A percentile compares a stretch with the other conserved stretches of the same genome.
These are phyloP conservation scores for Cucumis melo DNA, from an alignment of 306 rosid genomes.

Conservation along the genomic window DNA sequence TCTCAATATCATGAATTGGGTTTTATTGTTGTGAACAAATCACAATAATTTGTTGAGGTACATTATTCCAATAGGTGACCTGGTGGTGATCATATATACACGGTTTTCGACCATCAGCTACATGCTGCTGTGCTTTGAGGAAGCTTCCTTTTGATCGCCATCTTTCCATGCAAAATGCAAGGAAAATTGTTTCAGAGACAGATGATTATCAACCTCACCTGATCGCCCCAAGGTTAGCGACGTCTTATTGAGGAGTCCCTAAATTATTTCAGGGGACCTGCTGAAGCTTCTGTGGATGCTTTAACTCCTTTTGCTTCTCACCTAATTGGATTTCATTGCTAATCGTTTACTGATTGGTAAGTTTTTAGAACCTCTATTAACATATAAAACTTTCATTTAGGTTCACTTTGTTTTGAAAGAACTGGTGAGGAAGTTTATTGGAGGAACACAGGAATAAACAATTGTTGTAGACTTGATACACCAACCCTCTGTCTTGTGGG, in stretches of 20 bases:
- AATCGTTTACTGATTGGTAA: neutral
- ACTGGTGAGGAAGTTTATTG: constrained; percentile 91
- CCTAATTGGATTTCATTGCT: neutral
- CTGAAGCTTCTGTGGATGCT: constrained; percentile 98
- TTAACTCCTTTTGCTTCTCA: constrained; percentile 24
- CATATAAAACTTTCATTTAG: constrained; percentile 21
- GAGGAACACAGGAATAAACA: constrained; percentile 79
- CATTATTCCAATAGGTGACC: constrained; percentile 42
- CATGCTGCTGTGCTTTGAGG: constrained; percentile 92
- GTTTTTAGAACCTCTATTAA: constrained; percentile 3
- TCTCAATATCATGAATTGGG: neutral
- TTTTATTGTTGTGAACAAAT: neutral
- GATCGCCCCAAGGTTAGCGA: constrained; percentile 95
- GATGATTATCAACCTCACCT: constrained; percentile 99
- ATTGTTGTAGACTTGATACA: no score
- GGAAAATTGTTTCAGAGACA: constrained; percentile 87
- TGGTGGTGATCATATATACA: constrained; percentile 91
- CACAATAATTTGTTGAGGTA: neutral
- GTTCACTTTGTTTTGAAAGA: constrained; percentile 92
- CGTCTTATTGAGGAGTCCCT: constrained; percentile 84
- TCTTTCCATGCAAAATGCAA: constrained; percentile 79
- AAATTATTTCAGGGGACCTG: constrained; percentile 79
- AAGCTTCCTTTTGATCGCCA: constrained; percentile 97
- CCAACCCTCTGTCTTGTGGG: no score
- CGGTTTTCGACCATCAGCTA: constrained; percentile 93